These are phyloP conservation scores for Jimgerdemannia flammicorona DNA, from an alignment of 192 early-diverging fungal species.

Conservation along the genomic window DNA sequence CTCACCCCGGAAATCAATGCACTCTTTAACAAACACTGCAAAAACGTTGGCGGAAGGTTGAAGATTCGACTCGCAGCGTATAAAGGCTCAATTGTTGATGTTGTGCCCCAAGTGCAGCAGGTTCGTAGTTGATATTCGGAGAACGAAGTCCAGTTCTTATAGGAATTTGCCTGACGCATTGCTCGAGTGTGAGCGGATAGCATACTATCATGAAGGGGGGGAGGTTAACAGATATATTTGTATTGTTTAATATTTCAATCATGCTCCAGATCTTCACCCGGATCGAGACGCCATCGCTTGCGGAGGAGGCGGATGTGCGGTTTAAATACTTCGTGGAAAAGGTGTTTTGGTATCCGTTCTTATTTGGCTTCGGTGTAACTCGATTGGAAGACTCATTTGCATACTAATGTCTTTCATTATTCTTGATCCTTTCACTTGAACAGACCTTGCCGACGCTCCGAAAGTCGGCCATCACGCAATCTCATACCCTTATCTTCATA, in stretches of 20 bases:
- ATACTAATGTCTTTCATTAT: not conserved
- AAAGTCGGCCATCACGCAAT: constrained; percentile 50
- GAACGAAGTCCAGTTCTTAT: no score
- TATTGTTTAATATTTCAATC: constrained; percentile 6
- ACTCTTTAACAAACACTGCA: constrained; percentile 66
- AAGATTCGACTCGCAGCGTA: constrained; percentile 54
- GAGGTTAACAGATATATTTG: not conserved
- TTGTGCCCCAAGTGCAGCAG: constrained; percentile 77
- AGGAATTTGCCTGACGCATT: no score
- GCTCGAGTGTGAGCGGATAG: no score
- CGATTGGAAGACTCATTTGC: not conserved
- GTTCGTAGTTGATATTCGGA: constrained; percentile 14
- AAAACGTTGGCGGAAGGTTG: constrained; percentile 68
- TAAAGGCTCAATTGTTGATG: constrained; percentile 72
- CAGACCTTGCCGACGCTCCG: constrained; percentile 59
- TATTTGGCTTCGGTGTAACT: not conserved
- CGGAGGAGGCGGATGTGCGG: constrained; percentile 68
- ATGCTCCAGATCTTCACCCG: constrained; percentile 61
- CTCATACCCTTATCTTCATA: constrained; percentile 76
- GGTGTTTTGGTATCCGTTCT: constrained; percentile 16
- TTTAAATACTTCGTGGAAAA: constrained; percentile 84
- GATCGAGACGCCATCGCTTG: constrained; percentile 55
- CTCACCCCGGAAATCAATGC: constrained; percentile 90
- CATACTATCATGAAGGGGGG: no score
- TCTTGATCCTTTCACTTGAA: not conserved